Evolutionary conservation across 257 asterid genomes (phyloP), one percentile per base, ranked within the genome.

Genomic region (Lycium barbarum): DNA sequence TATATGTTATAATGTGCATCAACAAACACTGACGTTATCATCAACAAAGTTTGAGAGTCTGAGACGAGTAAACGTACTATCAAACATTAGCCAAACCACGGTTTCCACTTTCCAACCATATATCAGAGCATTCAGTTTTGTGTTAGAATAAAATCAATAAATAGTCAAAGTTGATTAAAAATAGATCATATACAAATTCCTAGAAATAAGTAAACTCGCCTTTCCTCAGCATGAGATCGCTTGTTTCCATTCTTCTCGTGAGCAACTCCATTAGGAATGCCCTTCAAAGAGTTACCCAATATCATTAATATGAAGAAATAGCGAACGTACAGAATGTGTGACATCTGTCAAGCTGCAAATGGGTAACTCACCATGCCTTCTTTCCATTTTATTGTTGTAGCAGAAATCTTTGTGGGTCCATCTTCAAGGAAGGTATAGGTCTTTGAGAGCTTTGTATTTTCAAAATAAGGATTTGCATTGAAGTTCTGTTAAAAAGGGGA

Each of bases 361-460:
- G 18, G 66, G 66, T 0, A 85, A 58, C 94, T 90, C 88, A 96
- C 98, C 98, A 90, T 91, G 91, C 97, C 98, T 83, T 94, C 95
- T 89, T 94, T 96, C 99, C 99, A 96, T 83, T 93, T 94, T 36
- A 96, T 94, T 67, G 95, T 76, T 80, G 99, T 96, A 38, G 98
- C 93, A 45, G 95, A 90, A 87, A 96, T 88, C 84, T 93, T 92
- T 13, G 95, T 91, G 18, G 93, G 83, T 58, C 98, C 99, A 85
- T 95, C 99, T 82, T 96, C 99, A 33, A 88, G 94, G 89, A 93
- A 96, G 68, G 94, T 83, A 87, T 92, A 96, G 61, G 95, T 89
- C 93, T 96, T 96, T 20, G 92, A 90, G 83, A 96, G 96, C 89
- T 86, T 92, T 15, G 94, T 36, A 87, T 96, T 92, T 91, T 94